Evolutionary conservation across 2,329 filamentous ascomycete species (phyloP).

Genomic region (Cercospora sp.): DNA sequence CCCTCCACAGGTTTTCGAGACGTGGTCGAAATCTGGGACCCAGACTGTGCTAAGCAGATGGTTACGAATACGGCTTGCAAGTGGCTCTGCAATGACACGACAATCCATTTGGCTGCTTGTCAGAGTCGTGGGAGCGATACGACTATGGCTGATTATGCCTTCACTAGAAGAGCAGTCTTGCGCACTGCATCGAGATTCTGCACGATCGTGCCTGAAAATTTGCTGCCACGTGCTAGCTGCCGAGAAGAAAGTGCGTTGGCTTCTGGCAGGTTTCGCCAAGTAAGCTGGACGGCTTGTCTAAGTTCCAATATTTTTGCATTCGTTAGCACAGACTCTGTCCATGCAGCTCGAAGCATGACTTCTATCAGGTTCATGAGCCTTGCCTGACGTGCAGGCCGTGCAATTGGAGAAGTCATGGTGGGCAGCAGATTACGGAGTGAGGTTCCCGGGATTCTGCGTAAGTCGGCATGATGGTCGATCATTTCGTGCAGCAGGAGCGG

Average conservation of each 20-base stretch:
- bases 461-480: neutral
- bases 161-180: neutral
- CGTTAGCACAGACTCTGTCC: neutral
- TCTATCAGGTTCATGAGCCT: neutral
- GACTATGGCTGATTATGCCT: neutral
- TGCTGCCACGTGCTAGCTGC: conserved; percentile 1
- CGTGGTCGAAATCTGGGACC: neutral
- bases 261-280: neutral
- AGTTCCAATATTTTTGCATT: neutral
- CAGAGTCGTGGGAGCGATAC: neutral
- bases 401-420: neutral
- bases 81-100: neutral
- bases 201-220: neutral
- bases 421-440: neutral
- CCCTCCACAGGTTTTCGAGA: neutral
- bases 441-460: neutral
- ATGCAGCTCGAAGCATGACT: neutral
- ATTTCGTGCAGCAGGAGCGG: neutral
- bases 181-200: neutral
- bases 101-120: neutral
- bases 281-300: neutral
- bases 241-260: neutral
- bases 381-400: neutral
- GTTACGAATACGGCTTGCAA: neutral
- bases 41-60: neutral